Base-by-base conservation (phyloP, 768 basidiomycete genomes). In the Sarcodon aspratus region DNA sequence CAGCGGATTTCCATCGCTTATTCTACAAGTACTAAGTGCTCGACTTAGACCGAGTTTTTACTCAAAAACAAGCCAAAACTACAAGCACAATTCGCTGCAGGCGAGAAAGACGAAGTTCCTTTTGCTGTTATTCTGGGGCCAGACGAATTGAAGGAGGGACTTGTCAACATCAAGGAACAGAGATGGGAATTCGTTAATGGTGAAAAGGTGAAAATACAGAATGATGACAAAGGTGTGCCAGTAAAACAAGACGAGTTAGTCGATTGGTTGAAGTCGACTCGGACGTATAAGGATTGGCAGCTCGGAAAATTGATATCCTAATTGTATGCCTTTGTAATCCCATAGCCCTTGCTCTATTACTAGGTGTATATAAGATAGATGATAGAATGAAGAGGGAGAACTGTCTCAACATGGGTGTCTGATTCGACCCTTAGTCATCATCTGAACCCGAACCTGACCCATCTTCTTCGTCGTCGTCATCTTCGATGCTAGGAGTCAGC, bases 31-130 rank as follows among this genome's bases (percentile, higher is more conserved):
- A 37, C 47, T 57, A 42, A 55, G 31, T 4, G 6, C 36, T 9
- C 34, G 5, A 40, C 38, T 38, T 56, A 94, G 91, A 76, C 87
- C 49, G 96, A 98, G 63, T 98, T 91, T 69, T 69, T 92, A 57
- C 87, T 89, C 52, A 97, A 96, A 65, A 79, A 70, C 48, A 97
- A 96, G 63, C 94, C 96, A 0, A 97, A 97, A 62, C 64, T 91
- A 33, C 73, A 74, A 0, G 72, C 79, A 3, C 95, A 99, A 59
- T 97, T 95, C 61, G 86, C 86, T 17, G 82, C 84, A 1, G 88
- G 86, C 27, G 96, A 96, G 67, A 82, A 71, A 60, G 94, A 97
- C 58, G 84, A 90, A 54, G 89, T 90, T 37, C 95, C 94, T 0
- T 96, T 91, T 64, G 93, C 86, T 1, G 75, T 97, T 49, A 88